These are phyloP conservation scores for Sarocladium oryzae DNA, from an alignment of 2,329 filamentous ascomycete species.

Conservation along the genomic window DNA sequence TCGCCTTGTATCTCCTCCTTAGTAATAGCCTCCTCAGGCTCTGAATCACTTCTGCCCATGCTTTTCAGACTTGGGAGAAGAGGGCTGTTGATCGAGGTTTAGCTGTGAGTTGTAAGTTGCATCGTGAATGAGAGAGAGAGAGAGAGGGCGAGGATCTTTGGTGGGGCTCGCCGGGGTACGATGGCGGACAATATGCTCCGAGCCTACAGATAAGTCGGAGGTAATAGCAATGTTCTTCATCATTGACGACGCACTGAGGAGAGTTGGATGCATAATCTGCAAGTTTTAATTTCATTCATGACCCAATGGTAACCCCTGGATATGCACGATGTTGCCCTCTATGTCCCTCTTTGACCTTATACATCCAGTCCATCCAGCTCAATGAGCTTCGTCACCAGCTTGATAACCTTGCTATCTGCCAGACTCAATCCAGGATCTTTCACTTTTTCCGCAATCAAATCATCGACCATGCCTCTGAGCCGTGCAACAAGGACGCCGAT, in stretches of 20 bases:
- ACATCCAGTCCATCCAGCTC: slow-evolving; percentile 82
- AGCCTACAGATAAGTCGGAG: background rate
- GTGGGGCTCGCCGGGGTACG: no score
- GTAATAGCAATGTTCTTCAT: no score
- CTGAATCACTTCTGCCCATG: slow-evolving; percentile 15
- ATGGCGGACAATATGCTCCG: no score
- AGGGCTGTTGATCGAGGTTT: background rate
- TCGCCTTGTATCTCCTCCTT: slow-evolving; percentile 33
- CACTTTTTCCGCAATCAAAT: slow-evolving; percentile 72
- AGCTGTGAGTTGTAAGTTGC: background rate
- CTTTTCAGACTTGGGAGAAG: background rate
- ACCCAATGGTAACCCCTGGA: background rate
- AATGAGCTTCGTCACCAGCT: slow-evolving; percentile 71
- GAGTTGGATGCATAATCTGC: no score
- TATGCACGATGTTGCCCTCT: background rate
- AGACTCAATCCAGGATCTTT: slow-evolving; percentile 62
- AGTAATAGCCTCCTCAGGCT: slow-evolving; percentile 34
- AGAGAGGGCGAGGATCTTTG: no score
- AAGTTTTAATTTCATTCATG: no score
- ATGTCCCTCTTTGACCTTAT: slow-evolving; percentile 4
- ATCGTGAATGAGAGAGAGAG: background rate
- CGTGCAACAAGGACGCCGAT: slow-evolving; percentile 86
- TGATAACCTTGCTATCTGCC: slow-evolving; percentile 61
- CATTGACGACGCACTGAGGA: no score
- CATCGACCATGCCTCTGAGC: slow-evolving; percentile 79